phyloP scores from a whole-genome alignment of 2,329 filamentous ascomycete species.

The Boeremia exigua region DNA sequence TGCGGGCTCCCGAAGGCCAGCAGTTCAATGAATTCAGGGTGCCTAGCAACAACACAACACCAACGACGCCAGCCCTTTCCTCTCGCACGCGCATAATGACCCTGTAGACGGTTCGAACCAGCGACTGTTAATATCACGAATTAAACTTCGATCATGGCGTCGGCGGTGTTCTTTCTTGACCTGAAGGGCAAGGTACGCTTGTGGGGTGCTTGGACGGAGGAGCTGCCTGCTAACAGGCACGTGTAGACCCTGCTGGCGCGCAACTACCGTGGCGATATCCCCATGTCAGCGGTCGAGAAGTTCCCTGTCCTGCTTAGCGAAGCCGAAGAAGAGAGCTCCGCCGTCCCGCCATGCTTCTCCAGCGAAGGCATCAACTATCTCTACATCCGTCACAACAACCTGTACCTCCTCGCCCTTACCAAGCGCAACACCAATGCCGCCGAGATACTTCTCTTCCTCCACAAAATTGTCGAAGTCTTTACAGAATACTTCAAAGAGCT shows the following conservation, averaged over 20 bases:
- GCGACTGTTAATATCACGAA: constrained; percentile 4
- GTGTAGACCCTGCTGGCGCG: constrained; percentile 91
- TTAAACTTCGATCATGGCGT: constrained; percentile 73
- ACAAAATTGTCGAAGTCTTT: constrained; percentile 98
- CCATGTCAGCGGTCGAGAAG: constrained; percentile 98
- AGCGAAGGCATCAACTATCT: constrained; percentile 99
- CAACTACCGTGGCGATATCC: constrained; percentile 98
- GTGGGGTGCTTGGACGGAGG: constrained; percentile 26
- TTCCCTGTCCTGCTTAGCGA: constrained; percentile 95
- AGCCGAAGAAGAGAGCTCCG: constrained; percentile 98
- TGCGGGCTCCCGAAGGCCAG: constrained; percentile 12
- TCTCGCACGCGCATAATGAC: constrained; percentile 27
- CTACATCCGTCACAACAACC: constrained; percentile 98
- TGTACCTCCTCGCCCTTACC: constrained; percentile 95
- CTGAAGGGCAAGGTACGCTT: constrained; percentile 94
- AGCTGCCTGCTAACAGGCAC: constrained; percentile 36
- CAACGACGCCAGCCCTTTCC: constrained; percentile 1
- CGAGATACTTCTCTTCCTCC: constrained; percentile 96
- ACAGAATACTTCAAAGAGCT: constrained; percentile 99
- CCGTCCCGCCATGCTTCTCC: constrained; percentile 96
- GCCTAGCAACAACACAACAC: constrained; percentile 15
- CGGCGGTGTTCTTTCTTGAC: constrained; percentile 97
- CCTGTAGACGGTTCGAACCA: constrained; percentile 17
- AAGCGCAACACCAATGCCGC: constrained; percentile 99
- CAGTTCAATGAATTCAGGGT: constrained; percentile 14